A percentile compares a stretch with the other conserved stretches of the same genome.
These are phyloP conservation scores for Oenanthe javanica DNA, from an alignment of 140 eudicot species.

Conservation along the genomic window DNA sequence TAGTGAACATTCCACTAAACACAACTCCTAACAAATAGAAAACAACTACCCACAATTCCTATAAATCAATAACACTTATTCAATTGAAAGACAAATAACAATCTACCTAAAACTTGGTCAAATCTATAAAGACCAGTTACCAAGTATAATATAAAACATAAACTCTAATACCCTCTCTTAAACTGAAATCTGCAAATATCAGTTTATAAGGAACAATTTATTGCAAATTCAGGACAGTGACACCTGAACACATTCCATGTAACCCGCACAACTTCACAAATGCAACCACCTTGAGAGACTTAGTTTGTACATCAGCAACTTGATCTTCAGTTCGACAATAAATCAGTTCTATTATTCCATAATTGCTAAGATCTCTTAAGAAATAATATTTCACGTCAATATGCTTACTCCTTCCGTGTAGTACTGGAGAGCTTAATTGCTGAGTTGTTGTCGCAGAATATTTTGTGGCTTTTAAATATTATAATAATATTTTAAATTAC, in stretches of 20 bases:
- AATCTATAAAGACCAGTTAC: too few relatives aligned
- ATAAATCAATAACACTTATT: too few relatives aligned
- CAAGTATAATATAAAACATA: too few relatives aligned
- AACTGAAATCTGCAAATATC: neutral
- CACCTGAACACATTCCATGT: neutral
- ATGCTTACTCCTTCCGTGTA: neutral
- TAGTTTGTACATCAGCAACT: neutral
- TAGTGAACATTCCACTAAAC: too few relatives aligned
- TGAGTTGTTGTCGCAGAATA: too few relatives aligned
- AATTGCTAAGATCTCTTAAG: neutral
- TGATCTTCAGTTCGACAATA: neutral
- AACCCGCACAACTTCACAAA: neutral
- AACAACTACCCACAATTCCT: too few relatives aligned
- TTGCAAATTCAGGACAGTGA: neutral
- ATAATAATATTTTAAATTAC: too few relatives aligned
- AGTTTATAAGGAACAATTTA: too few relatives aligned
- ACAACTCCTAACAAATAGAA: too few relatives aligned
- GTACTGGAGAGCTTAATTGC: neutral
- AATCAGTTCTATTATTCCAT: neutral
- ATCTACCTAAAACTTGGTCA: too few relatives aligned
- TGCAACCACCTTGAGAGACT: neutral
- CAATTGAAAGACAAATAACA: too few relatives aligned
- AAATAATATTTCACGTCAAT: neutral
- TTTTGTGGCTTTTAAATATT: too few relatives aligned
- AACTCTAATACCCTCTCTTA: neutral